These are phyloP conservation scores for Talaromyces pinophilus DNA, from an alignment of 2,329 filamentous ascomycete species.

Conservation along the genomic window DNA sequence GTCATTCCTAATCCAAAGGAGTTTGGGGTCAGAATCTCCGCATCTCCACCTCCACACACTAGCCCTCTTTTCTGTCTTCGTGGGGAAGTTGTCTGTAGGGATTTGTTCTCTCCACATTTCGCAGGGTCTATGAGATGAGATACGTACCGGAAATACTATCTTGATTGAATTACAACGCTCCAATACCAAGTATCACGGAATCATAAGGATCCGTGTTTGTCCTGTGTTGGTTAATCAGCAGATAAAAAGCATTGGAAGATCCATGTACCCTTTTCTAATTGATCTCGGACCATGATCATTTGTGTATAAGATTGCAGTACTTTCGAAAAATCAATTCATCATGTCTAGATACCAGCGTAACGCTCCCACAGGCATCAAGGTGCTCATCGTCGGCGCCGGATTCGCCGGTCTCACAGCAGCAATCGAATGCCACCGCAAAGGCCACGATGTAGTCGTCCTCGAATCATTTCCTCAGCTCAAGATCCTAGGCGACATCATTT, in stretches of 20 bases:
- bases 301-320: background rate
- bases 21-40: background rate
- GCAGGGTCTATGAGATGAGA: background rate
- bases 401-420: constrained; percentile 39
- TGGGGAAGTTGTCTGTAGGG: background rate
- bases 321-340: background rate
- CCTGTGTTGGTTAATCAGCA: background rate
- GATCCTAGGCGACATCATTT: constrained; percentile 53
- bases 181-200: background rate
- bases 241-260: background rate
- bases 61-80: background rate
- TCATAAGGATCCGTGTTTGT: background rate
- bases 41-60: constrained; percentile 9
- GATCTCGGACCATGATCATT: background rate
- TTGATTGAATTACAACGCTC: background rate
- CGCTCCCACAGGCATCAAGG: constrained; percentile 47
- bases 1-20: background rate
- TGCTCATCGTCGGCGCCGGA: constrained; percentile 51
- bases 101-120: constrained; percentile 3
- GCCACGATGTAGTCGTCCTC: constrained; percentile 34
- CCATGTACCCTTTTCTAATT: background rate
- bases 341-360: constrained; percentile 17
- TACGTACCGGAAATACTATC: background rate
- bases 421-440: constrained; percentile 33
- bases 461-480: constrained; percentile 52